Conservation (phyloP, 1,139 yeast species). For the Pichia sp. region DNA sequence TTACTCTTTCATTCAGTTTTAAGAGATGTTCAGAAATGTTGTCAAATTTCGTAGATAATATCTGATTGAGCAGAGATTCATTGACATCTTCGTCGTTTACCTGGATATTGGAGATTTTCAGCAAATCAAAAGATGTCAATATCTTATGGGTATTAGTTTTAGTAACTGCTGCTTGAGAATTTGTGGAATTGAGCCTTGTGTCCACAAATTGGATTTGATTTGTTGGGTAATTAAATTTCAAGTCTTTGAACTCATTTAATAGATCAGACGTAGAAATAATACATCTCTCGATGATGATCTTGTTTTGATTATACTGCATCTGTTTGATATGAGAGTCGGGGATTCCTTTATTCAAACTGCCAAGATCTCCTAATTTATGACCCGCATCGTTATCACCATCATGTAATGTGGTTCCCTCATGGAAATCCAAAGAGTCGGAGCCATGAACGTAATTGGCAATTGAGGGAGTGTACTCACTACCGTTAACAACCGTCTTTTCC, state of each 20-base stretch:
- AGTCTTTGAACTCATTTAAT: conserved; percentile 44
- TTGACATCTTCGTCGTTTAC: conserved; percentile 32
- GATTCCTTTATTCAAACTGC: not conserved
- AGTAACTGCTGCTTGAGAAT: not conserved
- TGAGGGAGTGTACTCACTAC: too few species aligned
- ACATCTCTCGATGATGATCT: conserved; percentile 52
- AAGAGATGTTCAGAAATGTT: conserved; percentile 59
- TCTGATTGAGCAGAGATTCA: conserved; percentile 53
- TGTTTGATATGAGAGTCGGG: conserved; percentile 41
- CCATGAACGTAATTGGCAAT: conserved; percentile 13
- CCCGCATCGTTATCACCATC: conserved; percentile 13
- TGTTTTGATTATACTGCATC: conserved; percentile 60
- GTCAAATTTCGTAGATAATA: conserved; percentile 55
- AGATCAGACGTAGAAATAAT: conserved; percentile 50
- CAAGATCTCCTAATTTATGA: not conserved
- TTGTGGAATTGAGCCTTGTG: not conserved
- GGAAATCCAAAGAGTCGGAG: conserved; percentile 17
- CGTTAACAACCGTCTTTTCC: too few species aligned
- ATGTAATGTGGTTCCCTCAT: conserved; percentile 20
- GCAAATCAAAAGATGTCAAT: conserved; percentile 37
- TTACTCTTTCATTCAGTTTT: conserved; percentile 76
- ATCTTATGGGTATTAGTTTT: not conserved
- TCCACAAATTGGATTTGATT: not conserved
- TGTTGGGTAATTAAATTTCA: conserved; percentile 53
- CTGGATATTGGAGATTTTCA: conserved; percentile 20